These are phyloP conservation scores for Fusarium newnesense DNA, from an alignment of 2,329 filamentous ascomycete genomes.

Conservation along the genomic window DNA sequence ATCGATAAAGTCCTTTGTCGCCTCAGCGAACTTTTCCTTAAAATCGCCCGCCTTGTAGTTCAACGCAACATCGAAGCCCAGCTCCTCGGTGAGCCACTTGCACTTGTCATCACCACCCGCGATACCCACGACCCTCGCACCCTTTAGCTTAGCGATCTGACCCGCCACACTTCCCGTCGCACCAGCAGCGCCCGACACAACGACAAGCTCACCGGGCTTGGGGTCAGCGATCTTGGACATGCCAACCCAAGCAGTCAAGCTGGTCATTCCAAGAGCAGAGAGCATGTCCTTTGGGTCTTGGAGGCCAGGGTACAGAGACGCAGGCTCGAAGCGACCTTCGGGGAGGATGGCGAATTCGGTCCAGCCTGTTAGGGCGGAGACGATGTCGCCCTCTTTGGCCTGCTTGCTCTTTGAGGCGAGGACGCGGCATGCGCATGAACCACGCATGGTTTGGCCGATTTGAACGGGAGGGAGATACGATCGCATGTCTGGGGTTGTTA, in stretches of 20 bases:
- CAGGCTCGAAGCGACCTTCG: constrained; percentile 60
- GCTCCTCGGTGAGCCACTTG: constrained; percentile 69
- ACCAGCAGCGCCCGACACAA: constrained; percentile 81
- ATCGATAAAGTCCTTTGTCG: constrained; percentile 69
- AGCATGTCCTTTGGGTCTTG: constrained; percentile 67
- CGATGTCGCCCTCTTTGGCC: constrained; percentile 67
- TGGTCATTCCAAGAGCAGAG: constrained; percentile 72
- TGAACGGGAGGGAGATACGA: constrained; percentile 76
- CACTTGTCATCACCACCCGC: constrained; percentile 76
- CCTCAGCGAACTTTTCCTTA: constrained; percentile 66
- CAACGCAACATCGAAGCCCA: constrained; percentile 74
- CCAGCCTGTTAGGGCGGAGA: constrained; percentile 69
- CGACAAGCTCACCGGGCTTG: constrained; percentile 77
- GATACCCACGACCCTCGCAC: constrained; percentile 69
- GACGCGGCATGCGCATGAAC: constrained; percentile 68
- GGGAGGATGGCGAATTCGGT: constrained; percentile 70
- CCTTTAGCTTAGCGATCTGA: constrained; percentile 81
- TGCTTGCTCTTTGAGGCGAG: constrained; percentile 67
- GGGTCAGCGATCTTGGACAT: constrained; percentile 75
- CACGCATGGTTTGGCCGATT: constrained; percentile 76
- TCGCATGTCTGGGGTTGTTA: constrained; percentile 50
- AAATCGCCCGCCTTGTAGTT: constrained; percentile 77
- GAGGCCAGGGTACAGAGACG: constrained; percentile 54
- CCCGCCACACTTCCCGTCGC: constrained; percentile 81
- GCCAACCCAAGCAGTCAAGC: constrained; percentile 81